Base-by-base conservation (phyloP, 345 rosid genomes). In the Dimocarpus longan region DNA sequence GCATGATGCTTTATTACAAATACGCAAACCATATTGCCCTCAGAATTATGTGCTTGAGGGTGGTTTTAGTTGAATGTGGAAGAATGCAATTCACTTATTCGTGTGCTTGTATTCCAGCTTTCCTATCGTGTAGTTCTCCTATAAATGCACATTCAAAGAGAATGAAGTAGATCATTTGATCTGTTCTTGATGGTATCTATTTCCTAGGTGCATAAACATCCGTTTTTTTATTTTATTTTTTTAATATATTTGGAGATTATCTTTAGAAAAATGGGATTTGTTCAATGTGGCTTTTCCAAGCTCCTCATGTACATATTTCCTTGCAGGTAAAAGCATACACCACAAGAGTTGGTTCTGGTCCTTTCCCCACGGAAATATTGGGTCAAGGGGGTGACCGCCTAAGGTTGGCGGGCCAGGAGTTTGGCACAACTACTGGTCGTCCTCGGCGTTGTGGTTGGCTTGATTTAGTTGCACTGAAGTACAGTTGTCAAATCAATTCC, bases 391-490 rank as follows among this genome's bases (percentile, higher is more conserved):
- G 97, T 78, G 98, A 96, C 80, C 82, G 87, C 75, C 98, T 96
- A 32, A 86, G 98, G 87, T 84, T 87, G 82, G 93, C 91, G 52
- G 99, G 98, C 76, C 97, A 94, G 68, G 99, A 93, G 86, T 94
- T 96, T 83, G 99, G 99, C 76, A 94, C 99, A 32, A 91, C 97
- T 40, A 96, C 98, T 11, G 99, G 99, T 42, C 99, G 98, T 60
- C 99, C 99, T 84, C 97, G 99, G 48, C 97, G 98, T 69, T 96
- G 99, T 80, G 99, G 98, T 56, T 96, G 99, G 99, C 98, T 96
- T 9, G 99, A 96, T 85, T 75, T 96, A 67, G 99, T 96, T 85
- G 98, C 98, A 5, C 82, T 94, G 83, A 93, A 82, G 80, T 96
- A 82, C 82, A 84, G 92, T 82, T 94, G 97, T 84, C 97, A 90